These are phyloP conservation scores for Acacia acuminata DNA, from an alignment of 306 rosid species.

Conservation along the genomic window DNA sequence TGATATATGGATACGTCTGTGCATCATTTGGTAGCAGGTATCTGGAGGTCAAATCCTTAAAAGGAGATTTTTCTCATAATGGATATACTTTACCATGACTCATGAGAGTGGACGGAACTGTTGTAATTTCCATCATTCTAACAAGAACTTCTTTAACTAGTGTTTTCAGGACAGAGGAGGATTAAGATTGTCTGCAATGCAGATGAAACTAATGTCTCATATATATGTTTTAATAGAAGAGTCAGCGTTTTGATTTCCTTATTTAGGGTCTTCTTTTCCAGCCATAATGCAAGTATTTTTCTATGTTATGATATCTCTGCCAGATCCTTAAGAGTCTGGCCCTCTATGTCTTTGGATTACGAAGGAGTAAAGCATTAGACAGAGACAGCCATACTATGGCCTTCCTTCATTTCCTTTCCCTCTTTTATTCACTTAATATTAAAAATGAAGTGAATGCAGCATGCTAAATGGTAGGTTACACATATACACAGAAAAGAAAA, in stretches of 20 bases:
- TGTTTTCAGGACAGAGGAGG: neutral
- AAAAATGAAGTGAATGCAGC: conserved; percentile 2
- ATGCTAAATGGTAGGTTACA: neutral
- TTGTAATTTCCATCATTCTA: conserved; percentile 19
- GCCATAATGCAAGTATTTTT: neutral
- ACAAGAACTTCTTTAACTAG: conserved; percentile 8
- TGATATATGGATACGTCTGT: neutral
- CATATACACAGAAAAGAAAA: conserved; percentile 21
- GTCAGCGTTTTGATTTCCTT: neutral
- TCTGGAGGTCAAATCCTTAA: neutral
- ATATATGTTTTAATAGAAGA: neutral
- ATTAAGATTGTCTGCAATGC: neutral
- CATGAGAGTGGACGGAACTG: neutral
- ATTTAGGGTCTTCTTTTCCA: neutral
- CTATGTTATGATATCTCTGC: neutral
- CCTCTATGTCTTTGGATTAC: neutral
- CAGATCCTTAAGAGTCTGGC: neutral
- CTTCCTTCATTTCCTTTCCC: neutral
- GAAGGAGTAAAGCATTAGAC: neutral
- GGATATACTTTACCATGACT: neutral
- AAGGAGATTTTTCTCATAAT: neutral
- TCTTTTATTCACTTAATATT: neutral
- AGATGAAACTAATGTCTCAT: neutral
- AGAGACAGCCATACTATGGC: neutral
- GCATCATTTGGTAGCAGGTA: neutral